These are phyloP conservation scores for Boletus tylopilopsis DNA, from an alignment of 768 basidiomycete genomes.

Conservation along the genomic window DNA sequence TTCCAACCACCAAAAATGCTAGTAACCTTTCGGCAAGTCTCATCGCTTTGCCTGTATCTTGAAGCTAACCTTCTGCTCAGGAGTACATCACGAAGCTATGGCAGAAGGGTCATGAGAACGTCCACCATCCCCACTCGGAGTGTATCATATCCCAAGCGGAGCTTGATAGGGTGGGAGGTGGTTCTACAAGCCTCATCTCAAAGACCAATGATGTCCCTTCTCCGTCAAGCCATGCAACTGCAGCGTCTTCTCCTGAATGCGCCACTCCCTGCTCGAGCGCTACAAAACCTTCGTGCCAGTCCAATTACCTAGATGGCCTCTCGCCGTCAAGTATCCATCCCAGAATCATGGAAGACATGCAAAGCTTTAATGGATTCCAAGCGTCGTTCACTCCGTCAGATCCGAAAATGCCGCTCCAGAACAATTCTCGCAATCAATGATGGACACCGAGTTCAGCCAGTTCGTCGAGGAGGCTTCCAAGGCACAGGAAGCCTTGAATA, in stretches of 20 bases:
- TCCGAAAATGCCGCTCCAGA: constrained; percentile 28
- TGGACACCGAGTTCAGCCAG: constrained; percentile 27
- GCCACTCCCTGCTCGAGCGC: constrained; percentile 15
- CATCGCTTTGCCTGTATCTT: neutral
- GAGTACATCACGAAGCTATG: constrained; percentile 39
- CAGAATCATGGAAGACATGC: constrained; percentile 51
- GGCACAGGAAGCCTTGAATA: constrained; percentile 12
- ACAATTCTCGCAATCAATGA: constrained; percentile 27
- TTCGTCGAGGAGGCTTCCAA: constrained; percentile 15
- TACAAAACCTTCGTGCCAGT: neutral
- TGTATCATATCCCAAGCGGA: constrained; percentile 39
- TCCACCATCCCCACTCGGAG: constrained; percentile 28
- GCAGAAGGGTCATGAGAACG: constrained; percentile 41
- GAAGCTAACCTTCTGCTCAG: constrained; percentile 22
- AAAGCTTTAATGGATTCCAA: constrained; percentile 37
- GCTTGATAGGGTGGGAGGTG: constrained; percentile 50
- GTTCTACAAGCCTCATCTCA: constrained; percentile 47
- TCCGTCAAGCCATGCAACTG: constrained; percentile 3
- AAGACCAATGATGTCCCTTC: constrained; percentile 3
- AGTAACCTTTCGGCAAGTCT: constrained; percentile 40
- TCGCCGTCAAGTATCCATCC: constrained; percentile 22
- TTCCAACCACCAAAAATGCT: constrained; percentile 43
- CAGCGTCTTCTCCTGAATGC: constrained; percentile 9
- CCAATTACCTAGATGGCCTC: constrained; percentile 6
- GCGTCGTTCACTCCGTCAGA: constrained; percentile 14